These are phyloP conservation scores for Aegilops longissima DNA, from an alignment of 176 grass and related monocot species.

Conservation along the genomic window DNA sequence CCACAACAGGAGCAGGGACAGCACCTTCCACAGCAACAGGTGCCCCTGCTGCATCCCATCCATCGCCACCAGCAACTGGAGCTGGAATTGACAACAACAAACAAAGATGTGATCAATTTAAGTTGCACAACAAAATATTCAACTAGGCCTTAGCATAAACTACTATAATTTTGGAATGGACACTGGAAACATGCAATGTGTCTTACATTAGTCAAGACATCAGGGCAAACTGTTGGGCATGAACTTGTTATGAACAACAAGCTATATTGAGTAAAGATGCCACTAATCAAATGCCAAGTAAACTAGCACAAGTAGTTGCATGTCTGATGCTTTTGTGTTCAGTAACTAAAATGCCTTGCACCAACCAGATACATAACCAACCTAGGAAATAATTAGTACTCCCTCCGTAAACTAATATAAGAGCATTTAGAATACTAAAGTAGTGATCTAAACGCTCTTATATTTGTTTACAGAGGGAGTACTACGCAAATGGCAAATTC, in stretches of 20 bases:
- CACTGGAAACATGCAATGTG: not conserved
- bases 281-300: not conserved
- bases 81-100: conserved; percentile 32
- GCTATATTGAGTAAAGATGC: not conserved
- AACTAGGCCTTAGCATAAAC: too few species aligned
- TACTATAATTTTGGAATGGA: not conserved
- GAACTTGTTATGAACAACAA: not conserved
- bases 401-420: too few species aligned
- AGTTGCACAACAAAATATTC: not conserved
- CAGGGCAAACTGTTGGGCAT: not conserved
- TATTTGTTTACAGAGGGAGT: too few species aligned
- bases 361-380: not conserved
- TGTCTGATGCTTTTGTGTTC: not conserved
- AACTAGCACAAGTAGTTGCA: not conserved
- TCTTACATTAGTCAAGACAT: not conserved
- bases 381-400: not conserved
- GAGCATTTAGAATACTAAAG: too few species aligned
- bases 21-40: conserved; percentile 27
- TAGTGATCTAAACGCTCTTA: too few species aligned
- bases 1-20: conserved; percentile 13
- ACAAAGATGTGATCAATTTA: not conserved
- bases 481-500: not conserved
- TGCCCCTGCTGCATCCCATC: conserved; percentile 60
- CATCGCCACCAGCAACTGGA: conserved; percentile 51
- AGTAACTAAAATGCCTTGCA: not conserved